Conservation (phyloP, 1,284 basidiomycete species). For the Ceratobasidium sp. region DNA sequence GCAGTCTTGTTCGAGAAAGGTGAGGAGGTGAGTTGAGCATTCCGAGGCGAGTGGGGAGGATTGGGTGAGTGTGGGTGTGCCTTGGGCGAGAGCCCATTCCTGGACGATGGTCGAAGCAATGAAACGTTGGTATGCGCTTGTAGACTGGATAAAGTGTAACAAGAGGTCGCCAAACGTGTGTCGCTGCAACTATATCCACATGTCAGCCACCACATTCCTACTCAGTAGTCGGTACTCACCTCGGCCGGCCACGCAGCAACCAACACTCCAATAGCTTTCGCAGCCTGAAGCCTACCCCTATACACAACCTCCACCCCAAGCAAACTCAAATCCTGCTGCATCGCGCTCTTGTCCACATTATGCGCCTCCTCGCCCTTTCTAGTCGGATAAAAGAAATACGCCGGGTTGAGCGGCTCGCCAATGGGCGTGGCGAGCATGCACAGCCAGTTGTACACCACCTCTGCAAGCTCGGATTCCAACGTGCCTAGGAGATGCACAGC, state of each 20-base stretch:
- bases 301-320: constrained; percentile 84
- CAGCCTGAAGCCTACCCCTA: constrained; percentile 84
- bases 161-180: constrained; percentile 74
- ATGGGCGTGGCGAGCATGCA: constrained; percentile 91
- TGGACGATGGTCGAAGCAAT: constrained; percentile 87
- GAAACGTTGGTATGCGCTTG: constrained; percentile 92
- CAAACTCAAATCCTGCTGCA: constrained; percentile 90
- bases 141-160: constrained; percentile 82
- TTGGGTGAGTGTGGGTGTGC: constrained; percentile 48
- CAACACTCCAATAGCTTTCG: constrained; percentile 82
- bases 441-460: constrained; percentile 71
- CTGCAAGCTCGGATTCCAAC: constrained; percentile 48
- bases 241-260: constrained; percentile 75
- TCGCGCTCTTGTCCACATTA: constrained; percentile 97
- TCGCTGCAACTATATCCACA: constrained; percentile 42
- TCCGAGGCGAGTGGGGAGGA: constrained; percentile 72
- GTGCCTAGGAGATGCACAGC: constrained; percentile 60
- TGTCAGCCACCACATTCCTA: neutral
- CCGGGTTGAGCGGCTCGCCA: constrained; percentile 81
- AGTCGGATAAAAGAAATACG: constrained; percentile 76
- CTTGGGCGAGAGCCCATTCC: constrained; percentile 79
- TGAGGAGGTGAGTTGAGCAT: constrained; percentile 73
- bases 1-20: constrained; percentile 74
- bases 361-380: constrained; percentile 72
- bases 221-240: constrained; percentile 58